Evolutionary conservation across 768 basidiomycete genomes (phyloP).

Genomic region (Amyloporia xantha): DNA sequence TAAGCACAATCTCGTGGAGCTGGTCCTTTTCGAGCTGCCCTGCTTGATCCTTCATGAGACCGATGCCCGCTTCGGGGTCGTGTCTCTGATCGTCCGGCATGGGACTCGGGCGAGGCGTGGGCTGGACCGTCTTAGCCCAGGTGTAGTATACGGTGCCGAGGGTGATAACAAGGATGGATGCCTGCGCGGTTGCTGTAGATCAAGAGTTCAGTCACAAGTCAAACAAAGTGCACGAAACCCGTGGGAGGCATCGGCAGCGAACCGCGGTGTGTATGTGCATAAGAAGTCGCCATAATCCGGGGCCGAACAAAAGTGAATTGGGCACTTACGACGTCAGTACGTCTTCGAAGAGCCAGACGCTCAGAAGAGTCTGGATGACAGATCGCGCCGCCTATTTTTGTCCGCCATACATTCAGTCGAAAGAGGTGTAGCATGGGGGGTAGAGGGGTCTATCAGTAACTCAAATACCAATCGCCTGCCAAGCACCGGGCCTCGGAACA

Average conservation of each 20-base stretch:
- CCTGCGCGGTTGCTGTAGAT: slow-evolving; percentile 47
- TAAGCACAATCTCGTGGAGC: neutral
- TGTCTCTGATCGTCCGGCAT: too few relatives aligned
- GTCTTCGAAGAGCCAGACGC: slow-evolving; percentile 73
- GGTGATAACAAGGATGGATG: slow-evolving; percentile 62
- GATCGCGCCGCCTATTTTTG: slow-evolving; percentile 61
- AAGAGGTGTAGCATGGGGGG: neutral
- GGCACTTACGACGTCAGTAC: slow-evolving; percentile 58
- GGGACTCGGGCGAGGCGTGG: slow-evolving; percentile 13
- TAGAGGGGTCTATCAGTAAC: neutral
- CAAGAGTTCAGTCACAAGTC: neutral
- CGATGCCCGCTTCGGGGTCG: slow-evolving; percentile 29
- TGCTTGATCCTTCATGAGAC: neutral
- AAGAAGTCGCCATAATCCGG: too few relatives aligned
- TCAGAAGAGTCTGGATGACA: slow-evolving; percentile 77
- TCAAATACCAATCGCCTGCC: slow-evolving; percentile 1
- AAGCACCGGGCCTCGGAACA: neutral
- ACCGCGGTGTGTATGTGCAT: too few relatives aligned
- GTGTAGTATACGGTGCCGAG: slow-evolving; percentile 67
- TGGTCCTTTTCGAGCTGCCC: neutral
- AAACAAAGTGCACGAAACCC: neutral
- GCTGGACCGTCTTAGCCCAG: slow-evolving; percentile 41
- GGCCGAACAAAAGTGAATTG: neutral
- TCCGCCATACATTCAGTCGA: neutral
- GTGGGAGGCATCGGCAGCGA: too few relatives aligned